Conservation (phyloP, 2,329 filamentous ascomycete genomes). For the Alternaria consortialis region DNA sequence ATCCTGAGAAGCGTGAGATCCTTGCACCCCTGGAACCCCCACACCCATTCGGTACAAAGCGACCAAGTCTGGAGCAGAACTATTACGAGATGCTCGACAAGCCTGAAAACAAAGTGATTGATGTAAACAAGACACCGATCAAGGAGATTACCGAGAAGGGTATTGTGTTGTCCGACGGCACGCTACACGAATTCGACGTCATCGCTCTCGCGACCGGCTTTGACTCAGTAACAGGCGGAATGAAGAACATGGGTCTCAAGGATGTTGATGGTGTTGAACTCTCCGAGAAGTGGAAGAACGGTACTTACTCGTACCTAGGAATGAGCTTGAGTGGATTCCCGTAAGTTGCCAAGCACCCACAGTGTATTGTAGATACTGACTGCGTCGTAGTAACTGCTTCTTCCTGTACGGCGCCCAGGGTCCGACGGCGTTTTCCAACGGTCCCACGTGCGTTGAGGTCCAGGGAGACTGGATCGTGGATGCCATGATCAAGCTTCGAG, state of each 20-base stretch:
- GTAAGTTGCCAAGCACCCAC: conserved; percentile 4
- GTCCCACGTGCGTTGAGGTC: conserved; percentile 56
- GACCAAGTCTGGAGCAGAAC: conserved; percentile 58
- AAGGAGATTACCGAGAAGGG: conserved; percentile 51
- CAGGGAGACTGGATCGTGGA: conserved; percentile 59
- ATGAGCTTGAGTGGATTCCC: conserved; percentile 53
- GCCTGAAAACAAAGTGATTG: conserved; percentile 55
- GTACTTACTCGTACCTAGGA: conserved; percentile 54
- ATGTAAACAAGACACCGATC: conserved; percentile 55
- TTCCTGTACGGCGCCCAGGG: conserved; percentile 59
- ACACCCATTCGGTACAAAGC: conserved; percentile 58
- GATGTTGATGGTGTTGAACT: conserved; percentile 51
- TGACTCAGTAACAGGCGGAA: conserved; percentile 55
- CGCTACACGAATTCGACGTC: conserved; percentile 54
- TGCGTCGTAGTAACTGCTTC: conserved; percentile 50
- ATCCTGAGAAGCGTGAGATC: conserved; percentile 56
- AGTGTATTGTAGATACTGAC: neutral
- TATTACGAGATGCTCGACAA: conserved; percentile 58
- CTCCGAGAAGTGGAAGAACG: conserved; percentile 53
- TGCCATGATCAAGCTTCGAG: conserved; percentile 50
- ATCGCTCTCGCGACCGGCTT: conserved; percentile 59
- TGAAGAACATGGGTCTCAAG: conserved; percentile 52
- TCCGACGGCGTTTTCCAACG: conserved; percentile 58
- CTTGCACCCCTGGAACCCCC: conserved; percentile 57
- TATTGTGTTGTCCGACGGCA: conserved; percentile 53